Evolutionary conservation across 768 basidiomycete species (phyloP), one percentile per base, ranked within the genome.

Genomic region (Pulveroboletus sp.): DNA sequence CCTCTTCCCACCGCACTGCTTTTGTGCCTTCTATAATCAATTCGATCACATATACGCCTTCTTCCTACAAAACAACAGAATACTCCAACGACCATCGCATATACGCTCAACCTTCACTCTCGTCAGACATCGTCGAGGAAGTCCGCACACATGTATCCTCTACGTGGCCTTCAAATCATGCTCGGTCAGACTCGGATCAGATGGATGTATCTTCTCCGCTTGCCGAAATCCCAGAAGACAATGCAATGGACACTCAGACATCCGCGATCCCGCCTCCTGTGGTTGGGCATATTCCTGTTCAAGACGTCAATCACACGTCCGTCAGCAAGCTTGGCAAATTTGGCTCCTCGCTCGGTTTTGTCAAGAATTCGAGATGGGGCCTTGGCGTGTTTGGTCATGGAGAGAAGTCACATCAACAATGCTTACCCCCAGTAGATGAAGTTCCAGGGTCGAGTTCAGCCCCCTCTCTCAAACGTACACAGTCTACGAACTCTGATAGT

Each of bases 401-500:
- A 37, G 87, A 90, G 62, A 88, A 88, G 60, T 73, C 73, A 15
- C 77, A 82, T 60, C 81, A 79, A 50, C 74, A 76, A 44, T 66
- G 70, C 6, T 71, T 89, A 8, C 80, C 87, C 33, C 85, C 87
- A 32, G 80, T 89, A 33, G 86, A 89, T 39, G 88, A 91, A 71
- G 71, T 79, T 17, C 79, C 80, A 11, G 73, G 78, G 21, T 70
- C 75, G 18, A 73, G 69, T 51, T 80, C 77, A 47, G 79, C 77
- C 5, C 77, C 84, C 26, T 82, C 83, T 3, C 79, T 88, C 65
- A 91, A 91, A 67, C 85, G 89, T 49, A 77, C 86, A 21, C 82
- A 88, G 57, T 87, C 89, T 15, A 80, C 82, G 21, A 86, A 88
- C 61, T 84, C 83, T 27, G 86, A 86, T 66, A 81, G 81, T 67